These are phyloP conservation scores for Fusarium udum DNA, from an alignment of 2,329 filamentous ascomycete genomes.

Conservation along the genomic window DNA sequence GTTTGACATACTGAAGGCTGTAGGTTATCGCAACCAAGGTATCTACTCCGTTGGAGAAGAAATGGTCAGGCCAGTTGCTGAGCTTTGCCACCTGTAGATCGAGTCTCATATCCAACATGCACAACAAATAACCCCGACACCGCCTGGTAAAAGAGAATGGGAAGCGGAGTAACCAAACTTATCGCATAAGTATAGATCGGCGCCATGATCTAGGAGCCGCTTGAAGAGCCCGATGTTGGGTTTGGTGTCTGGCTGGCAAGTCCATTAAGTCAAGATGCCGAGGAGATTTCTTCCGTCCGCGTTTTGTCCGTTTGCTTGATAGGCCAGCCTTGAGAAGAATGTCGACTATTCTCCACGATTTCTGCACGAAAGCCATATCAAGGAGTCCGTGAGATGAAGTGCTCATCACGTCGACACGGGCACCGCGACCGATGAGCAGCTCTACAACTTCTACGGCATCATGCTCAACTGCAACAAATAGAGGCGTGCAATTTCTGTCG, in stretches of 20 bases:
- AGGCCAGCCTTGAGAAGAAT: not conserved
- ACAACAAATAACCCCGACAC: not conserved
- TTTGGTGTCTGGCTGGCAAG: not conserved
- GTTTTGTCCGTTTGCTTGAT: not conserved
- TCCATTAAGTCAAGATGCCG: not conserved
- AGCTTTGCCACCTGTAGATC: not conserved
- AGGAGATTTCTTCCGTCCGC: not conserved
- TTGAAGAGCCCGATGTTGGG: not conserved
- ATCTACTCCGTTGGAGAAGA: not conserved
- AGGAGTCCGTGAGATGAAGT: not conserved
- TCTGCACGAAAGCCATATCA: too few relatives aligned
- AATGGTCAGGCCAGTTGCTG: not conserved
- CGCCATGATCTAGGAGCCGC: not conserved
- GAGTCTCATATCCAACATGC: not conserved
- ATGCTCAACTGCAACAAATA: not conserved
- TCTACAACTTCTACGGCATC: not conserved
- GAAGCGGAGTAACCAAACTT: accelerated
- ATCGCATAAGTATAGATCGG: not conserved
- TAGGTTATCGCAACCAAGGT: accelerated
- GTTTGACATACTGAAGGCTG: not conserved
- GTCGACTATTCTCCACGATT: not conserved
- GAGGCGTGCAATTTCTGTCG: not conserved
- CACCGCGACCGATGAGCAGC: not conserved
- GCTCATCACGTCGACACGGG: not conserved
- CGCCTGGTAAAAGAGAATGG: not conserved